Evolutionary conservation across 495 filamentous ascomycete species (phyloP).

Genomic region (Neurospora discreta): DNA sequence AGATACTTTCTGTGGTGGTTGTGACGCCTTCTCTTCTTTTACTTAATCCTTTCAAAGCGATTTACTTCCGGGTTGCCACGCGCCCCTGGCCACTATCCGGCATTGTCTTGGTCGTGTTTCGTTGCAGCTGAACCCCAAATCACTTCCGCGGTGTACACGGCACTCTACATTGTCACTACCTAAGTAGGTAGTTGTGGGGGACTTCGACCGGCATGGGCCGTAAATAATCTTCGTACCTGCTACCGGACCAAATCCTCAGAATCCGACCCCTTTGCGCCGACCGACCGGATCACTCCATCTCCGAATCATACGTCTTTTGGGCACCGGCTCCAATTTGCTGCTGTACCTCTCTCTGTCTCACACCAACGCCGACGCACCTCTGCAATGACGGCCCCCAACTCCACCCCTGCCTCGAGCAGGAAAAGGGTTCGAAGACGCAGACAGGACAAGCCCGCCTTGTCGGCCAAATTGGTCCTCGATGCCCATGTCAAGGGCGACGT

Average conservation of each 20-base stretch:
- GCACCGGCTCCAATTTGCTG: not conserved
- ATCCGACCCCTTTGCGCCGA: not conserved
- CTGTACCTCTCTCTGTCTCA: not conserved
- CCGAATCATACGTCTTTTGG: not conserved
- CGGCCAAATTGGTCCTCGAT: slow-evolving; percentile 57
- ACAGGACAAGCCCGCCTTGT: slow-evolving; percentile 42
- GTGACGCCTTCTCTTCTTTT: not conserved
- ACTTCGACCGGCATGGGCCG: not conserved
- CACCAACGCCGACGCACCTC: not conserved
- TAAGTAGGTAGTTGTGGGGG: not conserved
- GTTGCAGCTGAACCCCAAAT: not conserved
- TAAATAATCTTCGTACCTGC: not conserved
- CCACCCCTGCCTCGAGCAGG: slow-evolving; percentile 5
- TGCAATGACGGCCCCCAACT: not conserved
- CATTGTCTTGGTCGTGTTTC: not conserved
- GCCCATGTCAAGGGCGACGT: slow-evolving; percentile 80
- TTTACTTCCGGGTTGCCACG: not conserved
- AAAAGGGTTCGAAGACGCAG: slow-evolving; percentile 40
- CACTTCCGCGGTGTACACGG: not conserved
- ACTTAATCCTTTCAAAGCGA: not conserved
- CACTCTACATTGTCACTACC: not conserved
- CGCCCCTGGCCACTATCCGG: not conserved
- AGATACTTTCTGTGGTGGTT: not conserved
- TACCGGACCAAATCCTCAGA: not conserved
- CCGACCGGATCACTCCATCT: not conserved